Percentiles rank a stretch among this genome's conserved stretches.
phyloP scores from a whole-genome alignment of 495 filamentous ascomycete species.

The Cudoniella acicularis region DNA sequence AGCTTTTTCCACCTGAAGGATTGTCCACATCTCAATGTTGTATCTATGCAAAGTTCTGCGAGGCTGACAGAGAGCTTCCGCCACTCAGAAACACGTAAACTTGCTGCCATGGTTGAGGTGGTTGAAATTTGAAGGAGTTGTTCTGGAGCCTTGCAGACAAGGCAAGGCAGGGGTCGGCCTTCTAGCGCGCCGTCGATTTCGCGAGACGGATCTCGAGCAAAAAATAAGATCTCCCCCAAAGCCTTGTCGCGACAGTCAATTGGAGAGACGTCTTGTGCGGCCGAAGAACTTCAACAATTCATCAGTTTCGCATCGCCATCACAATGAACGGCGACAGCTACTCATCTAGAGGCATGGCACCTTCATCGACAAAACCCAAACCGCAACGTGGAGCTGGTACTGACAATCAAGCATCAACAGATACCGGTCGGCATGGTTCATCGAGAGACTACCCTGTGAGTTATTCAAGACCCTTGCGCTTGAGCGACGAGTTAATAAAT shows the following conservation, averaged over 20 bases:
- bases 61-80: conserved; percentile 74
- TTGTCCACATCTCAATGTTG: conserved; percentile 85
- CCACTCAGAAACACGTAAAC: conserved; percentile 53
- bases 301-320: conserved; percentile 28
- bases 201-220: background rate
- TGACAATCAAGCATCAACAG: conserved; percentile 39
- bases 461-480: conserved; percentile 6
- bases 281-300: background rate
- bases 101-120: conserved; percentile 14
- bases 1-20: conserved; percentile 91
- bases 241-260: conserved; percentile 5
- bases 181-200: background rate
- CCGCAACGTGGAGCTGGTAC: conserved; percentile 30
- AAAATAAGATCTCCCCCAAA: background rate
- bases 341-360: conserved; percentile 66
- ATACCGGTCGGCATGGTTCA: conserved; percentile 61
- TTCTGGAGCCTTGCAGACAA: conserved; percentile 1
- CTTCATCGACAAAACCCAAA: conserved; percentile 26
- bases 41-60: conserved; percentile 84
- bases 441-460: conserved; percentile 73
- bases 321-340: conserved; percentile 94
- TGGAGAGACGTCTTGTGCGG: background rate
- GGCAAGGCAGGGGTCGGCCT: background rate
- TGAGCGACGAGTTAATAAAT: conserved; percentile 36
- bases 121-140: background rate